Evolutionary conservation across 208 protist species (phyloP), one percentile per base, ranked within the genome.

Genomic region (Acanthamoeba lenticulata): DNA sequence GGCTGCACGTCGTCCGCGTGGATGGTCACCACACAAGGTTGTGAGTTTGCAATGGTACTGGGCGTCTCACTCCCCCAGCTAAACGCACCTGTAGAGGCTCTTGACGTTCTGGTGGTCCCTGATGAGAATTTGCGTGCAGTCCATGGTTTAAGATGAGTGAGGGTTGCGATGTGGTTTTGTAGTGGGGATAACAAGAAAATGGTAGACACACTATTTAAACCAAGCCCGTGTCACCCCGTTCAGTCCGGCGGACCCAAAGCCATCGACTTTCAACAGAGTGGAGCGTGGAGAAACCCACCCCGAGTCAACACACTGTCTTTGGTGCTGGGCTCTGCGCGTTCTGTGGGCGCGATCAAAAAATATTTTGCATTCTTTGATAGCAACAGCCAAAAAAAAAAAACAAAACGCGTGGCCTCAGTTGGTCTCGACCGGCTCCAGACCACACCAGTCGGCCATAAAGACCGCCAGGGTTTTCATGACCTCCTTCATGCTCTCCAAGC

Each of bases 381-480:
- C n/a, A n/a, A n/a, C n/a, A n/a, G n/a, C n/a, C n/a, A n/a, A n/a
- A n/a, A n/a, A n/a, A n/a, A n/a, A n/a, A n/a, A n/a, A n/a, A n/a
- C n/a, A n/a, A n/a, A n/a, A n/a, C n/a, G n/a, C n/a, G n/a, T 52
- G 5, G 45, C 24, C 55, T 62, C 34, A 74, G 65, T 74, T 74
- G 9, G 32, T n/a, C 29, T 24, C 34, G 4, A 74, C n/a, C 6
- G 83, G 83, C 49, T 96, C 95, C 9, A 96, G 40, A 44, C 95
- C 95, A 90, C 95, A 96, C 95, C 95, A 96, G 32, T 96, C 95
- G 49, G 95, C 44, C 44, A 96, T 96, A 19, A 96, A 96, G 42
- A 94, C 94, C 19, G 95, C 94, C 29, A 96, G 47, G 49, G 93
- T 88, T 92, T 95, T 94, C 38, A 72, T 95, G 13, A 96, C 60